Conservation (phyloP, 2,329 filamentous ascomycete species). For the Botrytis fragariae region DNA sequence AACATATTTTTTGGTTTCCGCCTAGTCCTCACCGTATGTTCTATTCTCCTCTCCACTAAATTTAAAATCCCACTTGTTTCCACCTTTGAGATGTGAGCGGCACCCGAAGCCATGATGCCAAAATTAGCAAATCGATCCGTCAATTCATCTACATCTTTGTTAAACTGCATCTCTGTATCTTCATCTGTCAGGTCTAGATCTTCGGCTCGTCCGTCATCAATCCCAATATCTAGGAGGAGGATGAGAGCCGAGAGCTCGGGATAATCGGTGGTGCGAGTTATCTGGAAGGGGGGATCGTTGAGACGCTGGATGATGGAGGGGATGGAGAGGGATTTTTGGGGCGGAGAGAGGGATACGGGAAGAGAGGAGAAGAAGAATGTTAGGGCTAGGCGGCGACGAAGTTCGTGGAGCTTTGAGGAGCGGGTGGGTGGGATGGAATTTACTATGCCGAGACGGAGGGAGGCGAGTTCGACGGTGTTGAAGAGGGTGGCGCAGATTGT, state of each 20-base stretch:
- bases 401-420: conserved; percentile 51
- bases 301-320: conserved; percentile 49
- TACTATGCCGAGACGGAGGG: conserved; percentile 58
- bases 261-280: conserved; percentile 63
- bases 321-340: conserved; percentile 43
- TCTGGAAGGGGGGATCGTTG: conserved; percentile 48
- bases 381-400: conserved; percentile 65
- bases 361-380: conserved; percentile 58
- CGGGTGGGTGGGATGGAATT: conserved; percentile 54
- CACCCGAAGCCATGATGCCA: conserved; percentile 71
- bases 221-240: conserved; percentile 68
- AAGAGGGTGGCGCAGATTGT: conserved; percentile 49
- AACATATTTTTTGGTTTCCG: conserved; percentile 66
- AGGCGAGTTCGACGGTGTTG: conserved; percentile 46
- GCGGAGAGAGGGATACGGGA: conserved; percentile 42
- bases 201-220: conserved; percentile 59
- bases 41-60: conserved; percentile 68
- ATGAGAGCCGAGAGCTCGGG: conserved; percentile 63
- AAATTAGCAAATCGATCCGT: conserved; percentile 56
- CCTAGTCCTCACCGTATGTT: conserved; percentile 66
- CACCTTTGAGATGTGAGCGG: conserved; percentile 67
- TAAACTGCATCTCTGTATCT: conserved; percentile 56
- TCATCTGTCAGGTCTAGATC: conserved; percentile 36
- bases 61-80: conserved; percentile 77
- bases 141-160: conserved; percentile 67